These are phyloP conservation scores for Candida suzukii DNA, from an alignment of 805 yeast genomes.

Conservation along the genomic window DNA sequence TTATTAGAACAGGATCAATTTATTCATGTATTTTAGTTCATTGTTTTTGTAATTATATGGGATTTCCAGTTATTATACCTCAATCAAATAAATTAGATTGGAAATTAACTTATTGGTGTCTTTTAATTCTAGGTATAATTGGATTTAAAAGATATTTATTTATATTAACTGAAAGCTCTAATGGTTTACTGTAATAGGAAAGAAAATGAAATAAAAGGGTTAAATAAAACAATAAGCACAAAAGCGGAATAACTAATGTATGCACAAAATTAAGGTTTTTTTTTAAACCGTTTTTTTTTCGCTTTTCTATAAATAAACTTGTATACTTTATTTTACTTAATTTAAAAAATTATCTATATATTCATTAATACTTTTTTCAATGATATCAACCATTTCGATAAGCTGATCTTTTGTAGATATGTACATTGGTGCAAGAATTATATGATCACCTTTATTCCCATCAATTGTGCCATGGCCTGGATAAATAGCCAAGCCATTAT, in stretches of 20 bases:
- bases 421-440: slow-evolving; percentile 39
- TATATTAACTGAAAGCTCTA: slow-evolving; percentile 5
- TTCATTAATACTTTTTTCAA: slow-evolving; percentile 6
- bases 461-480: slow-evolving; percentile 34
- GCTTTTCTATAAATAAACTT: no score
- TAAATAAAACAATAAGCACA: no score
- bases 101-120: slow-evolving; percentile 27
- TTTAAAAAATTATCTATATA: slow-evolving; percentile 1
- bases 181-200: no score
- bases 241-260: no score
- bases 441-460: slow-evolving; percentile 36
- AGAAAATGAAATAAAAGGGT: no score
- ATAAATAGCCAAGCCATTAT: slow-evolving; percentile 35
- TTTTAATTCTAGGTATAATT: slow-evolving; percentile 37
- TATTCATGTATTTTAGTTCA: slow-evolving; percentile 58
- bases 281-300: no score
- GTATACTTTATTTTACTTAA: no score
- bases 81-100: slow-evolving; percentile 13
- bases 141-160: slow-evolving; percentile 27
- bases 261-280: no score
- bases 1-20: slow-evolving; percentile 42
- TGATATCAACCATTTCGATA: slow-evolving; percentile 14
- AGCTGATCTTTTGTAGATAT: slow-evolving; percentile 29
- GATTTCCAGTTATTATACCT: slow-evolving; percentile 43
- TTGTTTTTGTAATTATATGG: slow-evolving; percentile 60